phyloP scores from a whole-genome alignment of 257 asterid species.

The Henckelia pumila region DNA sequence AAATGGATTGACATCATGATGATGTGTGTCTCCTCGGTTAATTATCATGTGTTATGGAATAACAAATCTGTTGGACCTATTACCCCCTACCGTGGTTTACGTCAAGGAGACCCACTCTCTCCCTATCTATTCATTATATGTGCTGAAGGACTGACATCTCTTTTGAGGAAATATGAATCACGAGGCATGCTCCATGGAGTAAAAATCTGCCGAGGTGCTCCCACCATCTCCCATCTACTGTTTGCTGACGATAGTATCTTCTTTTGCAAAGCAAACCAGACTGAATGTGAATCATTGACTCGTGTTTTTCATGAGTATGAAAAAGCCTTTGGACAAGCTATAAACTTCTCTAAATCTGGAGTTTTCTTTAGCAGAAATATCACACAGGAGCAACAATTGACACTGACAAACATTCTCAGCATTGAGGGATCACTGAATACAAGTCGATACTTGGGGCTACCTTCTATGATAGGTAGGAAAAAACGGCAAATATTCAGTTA shows the following conservation, averaged over 20 bases:
- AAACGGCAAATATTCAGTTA: not conserved
- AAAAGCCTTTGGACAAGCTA: not conserved
- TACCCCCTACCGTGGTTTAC: not conserved
- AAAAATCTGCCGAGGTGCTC: not conserved
- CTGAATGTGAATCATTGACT: not conserved
- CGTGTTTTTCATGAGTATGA: not conserved
- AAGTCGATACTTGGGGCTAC: not conserved
- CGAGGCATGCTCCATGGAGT: not conserved
- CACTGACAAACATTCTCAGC: not conserved
- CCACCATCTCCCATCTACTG: not conserved
- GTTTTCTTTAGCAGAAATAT: not conserved
- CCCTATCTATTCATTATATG: constrained; percentile 4
- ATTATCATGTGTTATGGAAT: not conserved
- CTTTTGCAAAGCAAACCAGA: not conserved
- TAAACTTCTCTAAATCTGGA: not conserved
- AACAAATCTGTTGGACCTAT: not conserved
- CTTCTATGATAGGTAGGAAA: not conserved
- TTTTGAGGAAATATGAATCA: not conserved
- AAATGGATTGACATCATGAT: not conserved
- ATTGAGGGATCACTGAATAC: not conserved
- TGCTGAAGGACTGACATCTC: not conserved
- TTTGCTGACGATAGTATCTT: not conserved
- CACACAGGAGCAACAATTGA: not conserved
- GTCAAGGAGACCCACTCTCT: not conserved
- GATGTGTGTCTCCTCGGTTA: not conserved